Base-by-base conservation (phyloP, 1,284 basidiomycete genomes). In the Inonotus hispidus region DNA sequence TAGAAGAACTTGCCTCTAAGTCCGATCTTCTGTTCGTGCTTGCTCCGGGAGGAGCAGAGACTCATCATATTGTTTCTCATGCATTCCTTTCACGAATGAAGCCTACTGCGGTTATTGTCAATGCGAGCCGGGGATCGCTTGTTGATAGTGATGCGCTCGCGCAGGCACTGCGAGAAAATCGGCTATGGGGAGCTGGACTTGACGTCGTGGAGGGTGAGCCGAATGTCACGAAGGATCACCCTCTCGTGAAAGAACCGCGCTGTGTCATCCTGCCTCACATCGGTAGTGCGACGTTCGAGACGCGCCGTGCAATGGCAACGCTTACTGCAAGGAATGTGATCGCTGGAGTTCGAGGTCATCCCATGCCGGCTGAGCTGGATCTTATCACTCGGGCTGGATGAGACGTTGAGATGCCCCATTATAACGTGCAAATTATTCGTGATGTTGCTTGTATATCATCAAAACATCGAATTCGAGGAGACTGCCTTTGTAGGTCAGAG, bases 191-290 rank as follows among this genome's bases (percentile, higher is more conserved):
- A 23, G 96, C 96, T 0, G 96, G 93, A 0, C 69, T 99, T 5
- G 96, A 99, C 72, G 96, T 98, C 37, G 85, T 98, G 11, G 93
- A 95, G 66, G 93, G 92, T 35, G 96, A 99, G 73, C 96, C 96
- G 0, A 75, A 88, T 53, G 79, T 98, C 35, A 69, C 73, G 0
- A 72, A 76, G 1, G 86, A 91, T 66, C 93, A 98, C 71, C 87
- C 90, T 0, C 74, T 98, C 47, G 84, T 97, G 39, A 82, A 82
- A 67, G 84, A 93, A 63, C 84, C 86, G 6, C 91, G 90, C 67
- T 90, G 90, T 65, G 78, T 88, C 3, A 78, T 95, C 14, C 68
- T 98, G 35, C 95, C 96, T 0, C 95, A 98, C 69, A 88, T 98
- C 59, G 96, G 86, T 23, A 93, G 90, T 64, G 95, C 91, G 1